Conservation (phyloP, 768 basidiomycete species). For the Suillus alpinus region DNA sequence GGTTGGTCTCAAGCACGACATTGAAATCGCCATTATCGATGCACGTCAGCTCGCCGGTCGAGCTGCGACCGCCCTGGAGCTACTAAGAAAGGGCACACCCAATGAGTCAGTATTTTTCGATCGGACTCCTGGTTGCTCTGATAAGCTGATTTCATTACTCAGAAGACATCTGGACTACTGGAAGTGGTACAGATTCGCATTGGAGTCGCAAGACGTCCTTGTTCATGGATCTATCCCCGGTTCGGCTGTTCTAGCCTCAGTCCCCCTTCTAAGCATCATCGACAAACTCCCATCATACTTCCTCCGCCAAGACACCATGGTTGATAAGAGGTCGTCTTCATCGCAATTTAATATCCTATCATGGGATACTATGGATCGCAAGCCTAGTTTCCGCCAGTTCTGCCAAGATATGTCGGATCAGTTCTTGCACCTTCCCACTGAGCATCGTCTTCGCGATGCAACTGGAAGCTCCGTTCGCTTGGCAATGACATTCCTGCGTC, state of each 20-base stretch:
- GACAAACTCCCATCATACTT: conserved; percentile 75
- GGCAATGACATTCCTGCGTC: conserved; percentile 62
- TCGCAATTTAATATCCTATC: conserved; percentile 36
- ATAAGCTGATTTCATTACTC: background rate
- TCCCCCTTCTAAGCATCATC: conserved; percentile 64
- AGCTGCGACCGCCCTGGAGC: conserved; percentile 63
- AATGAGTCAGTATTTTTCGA: conserved; percentile 47
- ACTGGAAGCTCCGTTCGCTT: conserved; percentile 67
- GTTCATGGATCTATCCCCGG: conserved; percentile 67
- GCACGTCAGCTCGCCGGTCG: conserved; percentile 53
- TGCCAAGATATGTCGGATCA: conserved; percentile 66
- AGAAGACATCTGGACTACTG: conserved; percentile 64
- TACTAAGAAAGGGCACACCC: conserved; percentile 50
- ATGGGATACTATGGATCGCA: conserved; percentile 60
- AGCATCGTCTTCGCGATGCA: conserved; percentile 60
- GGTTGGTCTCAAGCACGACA: conserved; percentile 66
- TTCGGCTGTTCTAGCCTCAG: conserved; percentile 62
- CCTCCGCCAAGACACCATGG: conserved; percentile 32
- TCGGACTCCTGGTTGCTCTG: background rate
- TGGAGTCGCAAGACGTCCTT: conserved; percentile 75
- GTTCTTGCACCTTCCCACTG: conserved; percentile 54
- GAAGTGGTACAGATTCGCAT: conserved; percentile 75
- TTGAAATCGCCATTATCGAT: conserved; percentile 80
- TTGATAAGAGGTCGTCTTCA: conserved; percentile 26
- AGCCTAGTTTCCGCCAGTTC: conserved; percentile 64